These are phyloP conservation scores for Rosa multiflora DNA, from an alignment of 306 rosid genomes.

Conservation along the genomic window DNA sequence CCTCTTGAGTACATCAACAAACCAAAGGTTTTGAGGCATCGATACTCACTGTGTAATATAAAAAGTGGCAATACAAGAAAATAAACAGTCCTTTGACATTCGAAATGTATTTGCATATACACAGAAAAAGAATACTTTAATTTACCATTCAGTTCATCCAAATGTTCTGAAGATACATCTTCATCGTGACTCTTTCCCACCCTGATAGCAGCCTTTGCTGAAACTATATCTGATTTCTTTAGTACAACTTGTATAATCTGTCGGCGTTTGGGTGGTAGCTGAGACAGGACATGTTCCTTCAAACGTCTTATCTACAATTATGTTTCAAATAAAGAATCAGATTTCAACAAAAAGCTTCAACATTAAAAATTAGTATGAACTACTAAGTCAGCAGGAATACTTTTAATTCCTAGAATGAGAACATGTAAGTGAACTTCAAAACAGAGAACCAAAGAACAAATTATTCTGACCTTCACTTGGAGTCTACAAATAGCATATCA, in stretches of 20 bases:
- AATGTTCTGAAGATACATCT: conserved; percentile 36
- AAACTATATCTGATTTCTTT: conserved; percentile 71
- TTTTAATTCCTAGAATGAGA: not conserved
- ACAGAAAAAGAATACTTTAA: conserved; percentile 4
- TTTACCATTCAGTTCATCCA: conserved; percentile 63
- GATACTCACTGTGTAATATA: not conserved
- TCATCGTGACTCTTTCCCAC: conserved; percentile 36
- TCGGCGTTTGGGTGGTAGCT: conserved; percentile 92
- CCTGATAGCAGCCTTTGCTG: conserved; percentile 72
- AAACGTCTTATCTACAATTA: conserved; percentile 79
- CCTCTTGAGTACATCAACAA: not conserved
- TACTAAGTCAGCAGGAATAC: not conserved
- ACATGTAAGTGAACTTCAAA: not conserved
- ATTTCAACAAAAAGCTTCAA: not conserved
- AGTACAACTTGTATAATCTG: conserved; percentile 71
- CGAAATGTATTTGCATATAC: not conserved
- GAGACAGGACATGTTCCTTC: conserved; percentile 81
- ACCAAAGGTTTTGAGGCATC: not conserved
- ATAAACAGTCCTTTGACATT: not conserved
- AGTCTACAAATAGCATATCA: not conserved
- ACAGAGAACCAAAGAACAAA: not conserved
- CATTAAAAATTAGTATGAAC: not conserved
- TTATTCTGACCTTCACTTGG: not conserved
- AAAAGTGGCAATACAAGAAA: not conserved
- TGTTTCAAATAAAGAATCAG: conserved; percentile 19